Base-by-base conservation (phyloP, 78 protist genomes). In the Chrysochromulina parva region DNA sequence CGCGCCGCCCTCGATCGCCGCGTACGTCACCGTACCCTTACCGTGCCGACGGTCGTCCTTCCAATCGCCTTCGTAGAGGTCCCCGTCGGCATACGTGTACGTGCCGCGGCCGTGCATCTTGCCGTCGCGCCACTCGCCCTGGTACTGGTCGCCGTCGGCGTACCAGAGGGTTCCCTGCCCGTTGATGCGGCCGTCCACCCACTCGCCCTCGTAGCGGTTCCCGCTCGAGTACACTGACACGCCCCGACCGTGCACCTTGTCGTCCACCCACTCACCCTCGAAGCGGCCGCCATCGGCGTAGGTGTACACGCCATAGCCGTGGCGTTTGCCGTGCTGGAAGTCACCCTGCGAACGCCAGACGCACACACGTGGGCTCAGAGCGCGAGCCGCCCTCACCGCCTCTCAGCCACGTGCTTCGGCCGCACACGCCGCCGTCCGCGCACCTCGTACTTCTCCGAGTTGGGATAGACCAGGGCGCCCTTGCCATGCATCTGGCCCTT, bases 401-500 rank as follows among this genome's bases (percentile, higher is more conserved):
- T n/a, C n/a, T n/a, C n/a, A n/a, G n/a, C n/a, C n/a, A n/a, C n/a
- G n/a, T n/a, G n/a, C n/a, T n/a, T n/a, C n/a, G n/a, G n/a, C n/a
- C n/a, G n/a, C n/a, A n/a, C n/a, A n/a, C n/a, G n/a, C n/a, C 65
- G 65, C 20, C 20, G n/a, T n/a, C n/a, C n/a, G 71, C 85, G 20
- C 28, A 78, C 88, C 69, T 92, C 94, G 76, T 87, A 92, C 73
- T 78, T 69, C 88, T 91, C 92, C 60, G 59, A 62, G 76, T 92
- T 93, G 11, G 93, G 89, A 71, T 92, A 94, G 50, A 76, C 74
- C 0, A 94, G 78, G 3, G 92, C 66, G 22, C 94, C 93, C 48
- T 78, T 78, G 89, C 94, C 94, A 62, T 94, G 95, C 95, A 93
- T 93, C 74, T 59, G 89, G 54, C 95, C 95, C 17, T 69, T 58